Percentiles rank a stretch among this genome's conserved stretches.
These are phyloP conservation scores for Ramularia endophylla DNA, from an alignment of 2,329 filamentous ascomycete genomes.

Conservation along the genomic window DNA sequence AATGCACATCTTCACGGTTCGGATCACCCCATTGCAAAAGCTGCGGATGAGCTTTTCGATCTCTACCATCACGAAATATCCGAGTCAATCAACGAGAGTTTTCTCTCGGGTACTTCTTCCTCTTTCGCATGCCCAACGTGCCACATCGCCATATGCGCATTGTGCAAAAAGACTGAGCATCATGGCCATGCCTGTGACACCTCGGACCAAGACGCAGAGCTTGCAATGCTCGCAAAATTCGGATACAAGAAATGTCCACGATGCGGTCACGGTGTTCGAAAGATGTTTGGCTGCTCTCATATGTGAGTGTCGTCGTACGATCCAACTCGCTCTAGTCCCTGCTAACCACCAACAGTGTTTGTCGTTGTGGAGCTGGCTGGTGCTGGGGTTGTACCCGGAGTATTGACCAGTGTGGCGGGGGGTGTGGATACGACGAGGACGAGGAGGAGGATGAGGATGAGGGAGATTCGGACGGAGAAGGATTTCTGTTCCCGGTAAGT, in stretches of 20 bases:
- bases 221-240: constrained; percentile 37
- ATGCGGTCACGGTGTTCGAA: constrained; percentile 42
- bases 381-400: constrained; percentile 42
- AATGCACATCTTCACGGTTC: constrained; percentile 10
- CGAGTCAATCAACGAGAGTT: not conserved
- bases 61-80: constrained; percentile 7
- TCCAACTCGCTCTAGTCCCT: not conserved
- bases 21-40: constrained; percentile 10
- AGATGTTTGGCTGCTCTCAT: constrained; percentile 45
- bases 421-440: constrained; percentile 24
- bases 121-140: constrained; percentile 42
- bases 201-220: constrained; percentile 32
- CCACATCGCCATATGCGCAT: constrained; percentile 36
- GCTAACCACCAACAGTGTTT: constrained; percentile 23
- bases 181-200: constrained; percentile 32
- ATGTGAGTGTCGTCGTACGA: constrained; percentile 23
- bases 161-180: constrained; percentile 41
- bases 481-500: no score
- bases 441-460: constrained; percentile 21
- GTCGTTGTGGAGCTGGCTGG: constrained; percentile 46
- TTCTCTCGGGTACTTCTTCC: not conserved
- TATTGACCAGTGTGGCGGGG: constrained; percentile 30
- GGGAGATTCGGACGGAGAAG: no score
- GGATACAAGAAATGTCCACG: constrained; percentile 47
- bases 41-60: constrained; percentile 9